Evolutionary conservation across 164 flowering plant species (phyloP).

Genomic region (Magnolia sinica): DNA sequence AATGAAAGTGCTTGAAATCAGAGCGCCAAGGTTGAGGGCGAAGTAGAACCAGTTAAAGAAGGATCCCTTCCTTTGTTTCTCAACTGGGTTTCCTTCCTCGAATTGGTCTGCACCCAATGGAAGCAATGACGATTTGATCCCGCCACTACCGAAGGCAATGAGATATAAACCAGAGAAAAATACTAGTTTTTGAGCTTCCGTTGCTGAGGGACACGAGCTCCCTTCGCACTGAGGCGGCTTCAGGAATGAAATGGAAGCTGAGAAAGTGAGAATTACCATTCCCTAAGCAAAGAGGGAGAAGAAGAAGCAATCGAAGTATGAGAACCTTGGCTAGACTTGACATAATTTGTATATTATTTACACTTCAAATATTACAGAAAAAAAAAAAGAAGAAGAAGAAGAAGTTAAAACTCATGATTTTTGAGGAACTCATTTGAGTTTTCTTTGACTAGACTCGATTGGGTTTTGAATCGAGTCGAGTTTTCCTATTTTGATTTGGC

Average conservation of each 20-base stretch:
- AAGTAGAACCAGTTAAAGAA: slow-evolving; percentile 78
- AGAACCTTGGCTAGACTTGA: too few species aligned
- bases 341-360: too few species aligned
- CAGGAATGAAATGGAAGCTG: slow-evolving; percentile 55
- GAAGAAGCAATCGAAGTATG: not conserved
- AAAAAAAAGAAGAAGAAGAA: too few species aligned
- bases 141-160: slow-evolving; percentile 67
- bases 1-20: slow-evolving; percentile 51
- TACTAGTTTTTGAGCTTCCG: slow-evolving; percentile 48
- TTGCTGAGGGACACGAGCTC: slow-evolving; percentile 48
- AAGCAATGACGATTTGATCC: slow-evolving; percentile 62
- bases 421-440: too few species aligned
- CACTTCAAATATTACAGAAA: too few species aligned
- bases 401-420: too few species aligned
- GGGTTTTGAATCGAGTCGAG: too few species aligned
- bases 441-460: too few species aligned
- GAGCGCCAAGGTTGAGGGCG: slow-evolving; percentile 63
- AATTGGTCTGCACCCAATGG: slow-evolving; percentile 75
- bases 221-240: slow-evolving; percentile 51
- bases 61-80: slow-evolving; percentile 57
- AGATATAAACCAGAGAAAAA: slow-evolving; percentile 67
- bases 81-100: slow-evolving; percentile 60
- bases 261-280: slow-evolving; percentile 58
- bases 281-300: slow-evolving; percentile 35
- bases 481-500: too few species aligned